Evolutionary conservation across 116 monocot genomes (phyloP).

Genomic region (Iris pallida): DNA sequence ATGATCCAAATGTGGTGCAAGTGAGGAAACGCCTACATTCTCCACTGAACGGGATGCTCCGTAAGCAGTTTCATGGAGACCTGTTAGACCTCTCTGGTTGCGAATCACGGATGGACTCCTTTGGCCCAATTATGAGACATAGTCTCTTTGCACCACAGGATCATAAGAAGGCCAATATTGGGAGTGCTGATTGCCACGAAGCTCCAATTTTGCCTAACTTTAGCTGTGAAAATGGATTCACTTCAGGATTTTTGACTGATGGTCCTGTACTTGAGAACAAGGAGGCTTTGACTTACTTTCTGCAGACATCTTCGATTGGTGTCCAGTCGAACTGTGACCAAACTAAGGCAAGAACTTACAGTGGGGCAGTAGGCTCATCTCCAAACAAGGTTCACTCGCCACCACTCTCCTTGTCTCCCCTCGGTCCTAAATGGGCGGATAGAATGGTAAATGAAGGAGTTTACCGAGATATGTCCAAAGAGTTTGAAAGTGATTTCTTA

Average conservation of each 20-base stretch:
- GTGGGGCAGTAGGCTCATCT: constrained; percentile 17
- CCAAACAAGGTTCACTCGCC: constrained; percentile 53
- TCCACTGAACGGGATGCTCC: constrained; percentile 48
- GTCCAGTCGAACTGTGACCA: constrained; percentile 10
- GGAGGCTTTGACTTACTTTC: constrained; percentile 15
- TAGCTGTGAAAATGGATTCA: constrained; percentile 14
- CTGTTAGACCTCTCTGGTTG: constrained; percentile 36
- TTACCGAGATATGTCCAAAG: constrained; percentile 20
- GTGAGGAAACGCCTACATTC: constrained; percentile 73
- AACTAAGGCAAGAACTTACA: constrained; percentile 11
- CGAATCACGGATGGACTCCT: constrained; percentile 9
- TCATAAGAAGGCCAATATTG: constrained; percentile 57
- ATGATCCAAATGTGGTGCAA: constrained; percentile 30
- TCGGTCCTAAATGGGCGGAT: constrained; percentile 70
- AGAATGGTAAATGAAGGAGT: constrained; percentile 38
- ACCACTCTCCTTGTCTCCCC: constrained; percentile 82
- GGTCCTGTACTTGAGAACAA: constrained; percentile 59
- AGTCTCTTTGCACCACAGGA: constrained; percentile 23
- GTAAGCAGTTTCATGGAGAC: constrained; percentile 57
- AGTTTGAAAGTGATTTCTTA: constrained; percentile 34
- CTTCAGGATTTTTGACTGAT: constrained; percentile 48
- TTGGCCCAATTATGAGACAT: constrained; percentile 16
- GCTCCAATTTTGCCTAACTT: constrained; percentile 6
- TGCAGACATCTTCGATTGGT: constrained; percentile 10
- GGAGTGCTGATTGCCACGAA: constrained; percentile 17